A percentile compares a stretch with the other conserved stretches of the same genome.
phyloP scores from a whole-genome alignment of 768 basidiomycete genomes.

The Clitopilus hobsonii region DNA sequence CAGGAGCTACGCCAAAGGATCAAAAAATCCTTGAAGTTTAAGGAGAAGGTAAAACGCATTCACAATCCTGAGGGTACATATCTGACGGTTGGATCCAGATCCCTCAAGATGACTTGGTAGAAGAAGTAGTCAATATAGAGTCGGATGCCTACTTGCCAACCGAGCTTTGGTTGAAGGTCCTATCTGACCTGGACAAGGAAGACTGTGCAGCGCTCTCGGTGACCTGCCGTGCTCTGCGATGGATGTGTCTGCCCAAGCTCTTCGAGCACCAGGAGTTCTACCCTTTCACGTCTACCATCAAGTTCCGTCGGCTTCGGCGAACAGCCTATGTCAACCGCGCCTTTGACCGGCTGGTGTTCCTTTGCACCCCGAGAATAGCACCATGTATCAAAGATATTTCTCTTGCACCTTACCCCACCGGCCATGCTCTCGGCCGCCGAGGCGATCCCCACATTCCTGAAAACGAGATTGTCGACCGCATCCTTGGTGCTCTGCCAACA shows the following conservation, averaged over 20 bases:
- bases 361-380: conserved; percentile 9
- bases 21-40: background rate
- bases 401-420: conserved; percentile 12
- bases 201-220: conserved; percentile 7
- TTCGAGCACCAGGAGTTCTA: conserved; percentile 11
- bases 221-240: conserved; percentile 11
- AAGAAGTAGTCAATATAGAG: background rate
- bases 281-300: conserved; percentile 15
- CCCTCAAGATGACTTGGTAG: background rate
- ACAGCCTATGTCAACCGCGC: conserved; percentile 10
- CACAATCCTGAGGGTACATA: no score
- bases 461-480: conserved; percentile 6
- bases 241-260: conserved; percentile 13
- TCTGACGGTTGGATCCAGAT: no score
- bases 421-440: conserved; percentile 12
- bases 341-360: conserved; percentile 10
- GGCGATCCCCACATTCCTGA: conserved; percentile 11
- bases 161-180: conserved; percentile 17
- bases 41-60: background rate
- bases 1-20: background rate
- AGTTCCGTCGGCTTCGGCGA: conserved; percentile 12
- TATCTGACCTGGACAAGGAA: conserved; percentile 4
- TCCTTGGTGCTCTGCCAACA: conserved; percentile 7
- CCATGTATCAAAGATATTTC: conserved; percentile 9
- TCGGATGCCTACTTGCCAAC: conserved; percentile 11